Evolutionary conservation across 495 filamentous ascomycete species (phyloP), one percentile per base, ranked within the genome.

Genomic region (Mytilinidion resinicola): DNA sequence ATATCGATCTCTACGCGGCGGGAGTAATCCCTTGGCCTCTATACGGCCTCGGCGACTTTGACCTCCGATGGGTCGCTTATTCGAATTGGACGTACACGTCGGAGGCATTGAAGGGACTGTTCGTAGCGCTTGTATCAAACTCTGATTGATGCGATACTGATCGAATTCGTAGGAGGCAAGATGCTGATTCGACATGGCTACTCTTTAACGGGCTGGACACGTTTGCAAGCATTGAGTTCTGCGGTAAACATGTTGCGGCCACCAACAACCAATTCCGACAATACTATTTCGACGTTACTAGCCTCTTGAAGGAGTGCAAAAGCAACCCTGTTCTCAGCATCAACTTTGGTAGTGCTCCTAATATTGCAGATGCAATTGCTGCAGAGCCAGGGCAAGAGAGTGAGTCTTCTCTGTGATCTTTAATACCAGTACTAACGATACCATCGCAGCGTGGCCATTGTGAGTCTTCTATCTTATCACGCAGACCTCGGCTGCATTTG

Each of bases 211-310:
- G 84, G 5, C 73, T 86, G 9, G 84, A 87, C 54, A 88, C 84
- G 0, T 87, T 86, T 61, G 73, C 83, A 19, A 79, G 79, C 15
- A 78, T 89, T 33, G 69, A 74, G 17, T 73, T 88, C 39, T 89
- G 85, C 67, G 79, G 76, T 0, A 67, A 82, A 37, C 64, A 74
- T 49, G 76, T 89, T n/a, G 85, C 79, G 4, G 75, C 76, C 1
- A 86, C 85, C 0, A 78, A 86, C 64, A 89, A 87, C 59, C 85
- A 89, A 67, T 89, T 88, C 60, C 80, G 84, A 4, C 84, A 88
- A 60, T 89, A 83, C 62, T 74, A 77, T n/a, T 88, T 87, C 58
- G 78, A 89, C 44, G 74, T 88, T 5, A 81, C 84, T 1, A 64
- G 75, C 20, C 70, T 77, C 9, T 55, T 86, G 14, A 60, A 52